A percentile compares a stretch with the other conserved stretches of the same genome.
These are phyloP conservation scores for Orbilia brochopaga DNA, from an alignment of 2,329 filamentous ascomycete genomes.

Conservation along the genomic window DNA sequence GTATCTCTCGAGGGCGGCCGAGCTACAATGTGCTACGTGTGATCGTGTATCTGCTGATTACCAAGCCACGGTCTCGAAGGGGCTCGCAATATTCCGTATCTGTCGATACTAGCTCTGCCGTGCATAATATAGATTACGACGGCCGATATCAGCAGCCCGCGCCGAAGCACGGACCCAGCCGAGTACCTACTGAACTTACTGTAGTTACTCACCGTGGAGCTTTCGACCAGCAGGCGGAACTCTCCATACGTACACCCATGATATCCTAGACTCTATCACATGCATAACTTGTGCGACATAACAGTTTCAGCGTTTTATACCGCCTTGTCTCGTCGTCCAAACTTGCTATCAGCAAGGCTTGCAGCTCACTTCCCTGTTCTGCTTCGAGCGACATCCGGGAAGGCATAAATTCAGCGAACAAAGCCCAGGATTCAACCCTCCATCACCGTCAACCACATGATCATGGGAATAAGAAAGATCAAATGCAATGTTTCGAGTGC, in stretches of 20 bases:
- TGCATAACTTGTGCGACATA: slow-evolving; percentile 48
- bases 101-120: background rate
- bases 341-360: slow-evolving; percentile 10
- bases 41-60: background rate
- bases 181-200: too few relatives aligned
- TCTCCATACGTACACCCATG: background rate
- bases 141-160: background rate
- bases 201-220: background rate
- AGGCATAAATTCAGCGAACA: slow-evolving; percentile 47
- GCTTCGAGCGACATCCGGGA: slow-evolving; percentile 18
- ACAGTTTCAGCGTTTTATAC: slow-evolving; percentile 44
- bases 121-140: background rate
- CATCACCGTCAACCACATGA: slow-evolving; percentile 47
- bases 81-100: background rate
- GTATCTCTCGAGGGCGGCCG: too few relatives aligned
- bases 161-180: background rate
- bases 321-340: slow-evolving; percentile 12
- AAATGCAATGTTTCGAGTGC: slow-evolving; percentile 31
- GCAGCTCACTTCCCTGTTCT: slow-evolving; percentile 20
- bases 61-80: background rate
- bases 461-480: slow-evolving; percentile 7
- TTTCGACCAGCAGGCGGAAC: slow-evolving; percentile 1
- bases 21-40: too few relatives aligned
- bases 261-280: slow-evolving; percentile 4
- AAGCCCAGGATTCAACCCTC: slow-evolving; percentile 28